Conservation (phyloP, 805 yeast genomes). For the Cyberlindnera saturnus region DNA sequence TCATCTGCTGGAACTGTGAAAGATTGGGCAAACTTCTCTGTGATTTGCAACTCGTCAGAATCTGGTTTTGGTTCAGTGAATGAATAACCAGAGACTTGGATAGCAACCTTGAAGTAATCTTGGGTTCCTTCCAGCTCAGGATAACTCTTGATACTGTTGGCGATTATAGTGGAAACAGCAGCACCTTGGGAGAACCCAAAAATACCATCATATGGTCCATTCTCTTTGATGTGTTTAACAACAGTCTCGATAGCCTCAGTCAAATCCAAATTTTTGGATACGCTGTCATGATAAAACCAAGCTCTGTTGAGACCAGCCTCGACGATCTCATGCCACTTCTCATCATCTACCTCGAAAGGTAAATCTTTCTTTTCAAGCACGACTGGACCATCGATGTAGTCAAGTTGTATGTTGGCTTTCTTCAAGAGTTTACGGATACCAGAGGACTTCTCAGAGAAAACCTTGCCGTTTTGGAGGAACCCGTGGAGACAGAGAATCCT, state of each 20-base stretch:
- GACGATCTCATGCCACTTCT: constrained; percentile 41
- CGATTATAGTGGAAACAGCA: constrained; percentile 68
- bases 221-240: constrained; percentile 44
- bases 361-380: constrained; percentile 60
- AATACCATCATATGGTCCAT: constrained; percentile 84
- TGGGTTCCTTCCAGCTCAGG: constrained; percentile 20
- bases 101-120: constrained; percentile 55
- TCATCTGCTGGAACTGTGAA: constrained; percentile 26
- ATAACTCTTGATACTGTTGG: constrained; percentile 40
- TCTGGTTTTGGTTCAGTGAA: constrained; percentile 35
- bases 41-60: constrained; percentile 29
- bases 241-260: constrained; percentile 45
- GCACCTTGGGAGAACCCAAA: constrained; percentile 96
- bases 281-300: constrained; percentile 68
- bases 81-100: constrained; percentile 67
- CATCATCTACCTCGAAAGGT: constrained; percentile 60
- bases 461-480: constrained; percentile 75
- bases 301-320: constrained; percentile 46
- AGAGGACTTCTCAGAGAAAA: constrained; percentile 83
- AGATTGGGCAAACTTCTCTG: constrained; percentile 27
- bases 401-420: constrained; percentile 58
- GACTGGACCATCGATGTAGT: constrained; percentile 77
- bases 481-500: constrained; percentile 88
- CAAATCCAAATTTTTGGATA: constrained; percentile 41
- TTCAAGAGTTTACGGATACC: constrained; percentile 77